Percentiles rank a stretch among this genome's conserved stretches.
Evolutionary conservation across 257 asterid genomes (phyloP).

Genomic region (Nemophila menziesii): DNA sequence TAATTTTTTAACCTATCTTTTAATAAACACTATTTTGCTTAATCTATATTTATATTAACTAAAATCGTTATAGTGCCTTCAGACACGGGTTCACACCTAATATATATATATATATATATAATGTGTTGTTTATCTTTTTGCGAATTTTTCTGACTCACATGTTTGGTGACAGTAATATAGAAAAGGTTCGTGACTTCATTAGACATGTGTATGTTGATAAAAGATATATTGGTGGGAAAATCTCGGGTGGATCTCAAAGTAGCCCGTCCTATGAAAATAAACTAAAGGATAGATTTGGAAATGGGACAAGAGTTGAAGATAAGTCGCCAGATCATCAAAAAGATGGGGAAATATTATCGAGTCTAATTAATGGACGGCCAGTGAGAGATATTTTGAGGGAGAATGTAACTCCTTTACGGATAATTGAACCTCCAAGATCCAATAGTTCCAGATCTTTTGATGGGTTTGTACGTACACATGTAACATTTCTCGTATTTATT

Average conservation of each 20-base stretch:
- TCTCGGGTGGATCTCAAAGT: slow-evolving; percentile 63
- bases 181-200: slow-evolving; percentile 85
- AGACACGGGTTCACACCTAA: too few relatives aligned
- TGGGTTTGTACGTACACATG: slow-evolving; percentile 49
- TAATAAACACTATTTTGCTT: too few relatives aligned
- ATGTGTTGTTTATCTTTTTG: neutral
- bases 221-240: slow-evolving; percentile 84
- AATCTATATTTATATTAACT: too few relatives aligned
- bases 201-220: slow-evolving; percentile 91
- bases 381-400: slow-evolving; percentile 96
- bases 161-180: slow-evolving; percentile 49
- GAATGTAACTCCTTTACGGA: slow-evolving; percentile 73
- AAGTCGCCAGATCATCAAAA: slow-evolving; percentile 84
- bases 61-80: too few relatives aligned
- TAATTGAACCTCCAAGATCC: slow-evolving; percentile 85
- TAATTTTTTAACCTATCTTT: too few relatives aligned
- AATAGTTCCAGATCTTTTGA: slow-evolving; percentile 45
- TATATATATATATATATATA: too few relatives aligned
- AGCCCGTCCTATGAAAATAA: slow-evolving; percentile 80
- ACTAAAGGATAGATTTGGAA: slow-evolving; percentile 92
- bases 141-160: neutral
- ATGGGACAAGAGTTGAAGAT: slow-evolving; percentile 69
- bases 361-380: slow-evolving; percentile 85
- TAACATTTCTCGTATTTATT: too few relatives aligned
- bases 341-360: slow-evolving; percentile 49